These are phyloP conservation scores for Saccharomyces paradoxus DNA, from an alignment of 805 yeast species.

Conservation along the genomic window DNA sequence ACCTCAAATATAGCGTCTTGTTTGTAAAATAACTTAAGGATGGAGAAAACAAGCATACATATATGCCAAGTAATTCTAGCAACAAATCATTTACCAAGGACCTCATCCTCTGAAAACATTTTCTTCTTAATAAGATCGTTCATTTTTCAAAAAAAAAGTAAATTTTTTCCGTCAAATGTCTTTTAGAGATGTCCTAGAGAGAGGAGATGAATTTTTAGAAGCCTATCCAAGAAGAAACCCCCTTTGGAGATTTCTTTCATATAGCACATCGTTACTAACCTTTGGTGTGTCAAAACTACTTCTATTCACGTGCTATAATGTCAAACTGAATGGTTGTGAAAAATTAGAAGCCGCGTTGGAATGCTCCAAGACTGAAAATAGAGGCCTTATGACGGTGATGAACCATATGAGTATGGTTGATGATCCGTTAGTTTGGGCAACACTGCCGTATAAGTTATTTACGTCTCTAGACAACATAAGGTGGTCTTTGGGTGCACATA, in stretches of 20 bases:
- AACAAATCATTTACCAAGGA: neutral
- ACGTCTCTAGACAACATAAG: conserved; percentile 58
- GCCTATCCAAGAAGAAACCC: conserved; percentile 52
- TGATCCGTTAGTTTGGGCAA: conserved; percentile 87
- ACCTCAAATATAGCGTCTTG: neutral
- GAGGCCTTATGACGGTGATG: conserved; percentile 80
- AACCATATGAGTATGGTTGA: conserved; percentile 89
- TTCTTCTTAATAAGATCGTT: neutral
- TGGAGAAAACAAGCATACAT: neutral
- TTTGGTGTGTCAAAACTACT: conserved; percentile 58
- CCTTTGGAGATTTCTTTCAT: conserved; percentile 63
- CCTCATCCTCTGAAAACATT: neutral
- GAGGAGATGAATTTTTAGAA: conserved; percentile 65
- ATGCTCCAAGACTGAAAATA: conserved; percentile 55
- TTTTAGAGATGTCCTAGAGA: conserved; percentile 52
- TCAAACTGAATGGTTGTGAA: conserved; percentile 53
- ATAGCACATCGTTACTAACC: conserved; percentile 57
- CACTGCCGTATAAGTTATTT: conserved; percentile 65
- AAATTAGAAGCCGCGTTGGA: conserved; percentile 55
- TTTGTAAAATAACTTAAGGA: neutral
- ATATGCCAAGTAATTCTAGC: neutral
- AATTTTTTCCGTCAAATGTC: conserved; percentile 42
- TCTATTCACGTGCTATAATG: conserved; percentile 54
- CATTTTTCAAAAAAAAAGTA: neutral
- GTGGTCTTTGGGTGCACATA: conserved; percentile 93